Evolutionary conservation across 441 rosid species (phyloP), one percentile per base, ranked within the genome.

Genomic region (Erodium moschatum): DNA sequence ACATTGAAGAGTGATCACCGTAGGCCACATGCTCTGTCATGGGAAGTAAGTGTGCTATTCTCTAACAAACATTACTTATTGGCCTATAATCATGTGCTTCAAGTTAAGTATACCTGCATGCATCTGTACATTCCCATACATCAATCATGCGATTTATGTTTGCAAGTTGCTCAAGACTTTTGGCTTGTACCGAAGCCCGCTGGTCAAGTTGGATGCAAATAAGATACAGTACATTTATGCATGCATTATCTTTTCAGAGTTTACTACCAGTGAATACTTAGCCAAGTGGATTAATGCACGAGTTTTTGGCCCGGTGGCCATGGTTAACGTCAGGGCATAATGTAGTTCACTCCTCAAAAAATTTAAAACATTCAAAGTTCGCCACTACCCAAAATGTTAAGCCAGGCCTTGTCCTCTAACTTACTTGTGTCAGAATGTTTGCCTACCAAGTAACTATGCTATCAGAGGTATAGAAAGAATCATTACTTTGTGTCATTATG

Each of bases 21-120:
- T 48, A 85, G 92, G 78, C 95, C 95, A 13, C 95, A 89, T 82
- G 91, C 95, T 67, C 89, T 87, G 63, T 89, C 95, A 20, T 89
- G 91, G 95, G 95, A 89, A 89, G 95, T 89, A 83, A 80, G 56
- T 65, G 24, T 73, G 70, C 72, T 69, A 62, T 69, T 69, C 67
- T 58, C 68, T 61, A 46, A 58, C 27, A 27, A 44, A 61, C 60
- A 50, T 67, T 27, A 31, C 8, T 63, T 20, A 27, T 64, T 76
- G 40, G 64, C 63, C 67, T 29, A 4, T 29, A 18, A 50, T 18
- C 21, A 27, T 56, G 64, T 6, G 27, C 16, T 16, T 56, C 21
- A 56, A 56, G 27, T 56, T 20, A 56, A 56, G 62, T 19, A 56
- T 56, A 12, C 27, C 4, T 56, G 61, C 50, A 10, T 44, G 50